Evolutionary conservation across 208 protist species (phyloP), one percentile per base, ranked within the genome.

Genomic region (Trypanosoma theileri): DNA sequence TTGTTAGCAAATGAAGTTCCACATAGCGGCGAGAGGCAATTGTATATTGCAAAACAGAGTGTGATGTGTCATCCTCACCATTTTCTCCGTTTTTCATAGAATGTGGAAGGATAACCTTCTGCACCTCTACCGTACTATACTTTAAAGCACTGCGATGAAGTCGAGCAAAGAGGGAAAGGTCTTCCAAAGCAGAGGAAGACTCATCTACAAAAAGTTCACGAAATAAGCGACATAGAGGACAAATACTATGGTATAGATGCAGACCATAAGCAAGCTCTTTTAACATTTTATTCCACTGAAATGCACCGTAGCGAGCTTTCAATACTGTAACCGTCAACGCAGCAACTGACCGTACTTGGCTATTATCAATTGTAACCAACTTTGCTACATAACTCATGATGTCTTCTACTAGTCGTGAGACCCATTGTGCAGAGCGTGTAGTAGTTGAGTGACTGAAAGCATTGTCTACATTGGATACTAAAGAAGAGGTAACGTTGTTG

Each of bases 1-100:
- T 71, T 53, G 67, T 58, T 11, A 86, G 57, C 56, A 77, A 60
- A 7, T 73, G 76, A 53, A 72, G 57, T 21, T 86, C 81, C 0
- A 86, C 35, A 66, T 86, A 86, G 53, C 81, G 81, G 0, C 81
- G 81, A 3, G 59, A 35, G 0, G 82, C 70, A 45, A 80, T 81
- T 9, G 81, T 82, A 24, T 79, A 35, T n/a, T 59, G 42, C n/a
- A 54, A 72, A 1, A 45, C 21, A 59, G 60, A 66, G 31, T 35
- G 52, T 11, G 21, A 22, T 10, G 28, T 28, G 26, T 13, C 28
- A 46, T 28, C 28, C 1, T 50, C 19, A 35, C n/a, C 24, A 31
- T 56, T 21, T 11, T 59, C 28, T 40, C 42, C 28, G n/a, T 35
- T 19, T 14, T 35, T 44, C 6, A 40, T 28, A 7, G 9, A 2